Evolutionary conservation across 2,329 filamentous ascomycete genomes (phyloP).

Genomic region (Cercospora citrullina): DNA sequence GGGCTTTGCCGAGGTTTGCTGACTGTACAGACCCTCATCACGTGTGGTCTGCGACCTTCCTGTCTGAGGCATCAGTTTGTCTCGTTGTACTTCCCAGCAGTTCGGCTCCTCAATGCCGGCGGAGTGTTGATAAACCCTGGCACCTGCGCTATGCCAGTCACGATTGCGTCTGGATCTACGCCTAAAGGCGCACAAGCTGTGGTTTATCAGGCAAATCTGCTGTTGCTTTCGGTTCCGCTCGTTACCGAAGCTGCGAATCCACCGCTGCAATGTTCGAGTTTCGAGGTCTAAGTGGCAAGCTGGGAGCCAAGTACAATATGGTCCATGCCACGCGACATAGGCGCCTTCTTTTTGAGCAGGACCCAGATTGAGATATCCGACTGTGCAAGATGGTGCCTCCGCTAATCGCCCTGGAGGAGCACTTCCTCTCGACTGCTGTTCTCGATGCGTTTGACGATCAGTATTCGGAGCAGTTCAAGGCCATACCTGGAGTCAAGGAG

Average conservation of each 20-base stretch:
- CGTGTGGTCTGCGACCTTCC: background rate
- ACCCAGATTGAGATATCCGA: background rate
- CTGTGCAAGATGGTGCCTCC: conserved; percentile 35
- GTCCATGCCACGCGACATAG: conserved; percentile 2
- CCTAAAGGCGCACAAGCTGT: background rate
- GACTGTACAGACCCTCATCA: background rate
- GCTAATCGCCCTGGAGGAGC: conserved; percentile 42
- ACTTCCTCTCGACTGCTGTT: conserved; percentile 40
- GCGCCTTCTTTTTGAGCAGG: background rate
- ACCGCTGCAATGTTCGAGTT: background rate
- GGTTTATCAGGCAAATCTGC: conserved; percentile 6
- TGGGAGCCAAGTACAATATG: conserved; percentile 5
- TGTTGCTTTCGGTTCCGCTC: conserved; percentile 13
- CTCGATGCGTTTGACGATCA: conserved; percentile 35
- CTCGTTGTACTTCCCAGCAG: background rate
- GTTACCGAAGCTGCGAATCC: conserved; percentile 10
- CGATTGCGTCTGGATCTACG: conserved; percentile 10
- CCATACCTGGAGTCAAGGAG: conserved; percentile 33
- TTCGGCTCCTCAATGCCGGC: conserved; percentile 12
- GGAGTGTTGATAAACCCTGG: background rate
- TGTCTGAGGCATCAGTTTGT: background rate
- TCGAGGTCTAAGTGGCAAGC: background rate
- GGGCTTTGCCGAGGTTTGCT: conserved; percentile 3
- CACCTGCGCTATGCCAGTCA: background rate
- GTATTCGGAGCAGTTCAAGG: conserved; percentile 38